A percentile compares a stretch with the other conserved stretches of the same genome.
phyloP scores from a whole-genome alignment of 2,329 filamentous ascomycete genomes.

The Epichloe elymi region DNA sequence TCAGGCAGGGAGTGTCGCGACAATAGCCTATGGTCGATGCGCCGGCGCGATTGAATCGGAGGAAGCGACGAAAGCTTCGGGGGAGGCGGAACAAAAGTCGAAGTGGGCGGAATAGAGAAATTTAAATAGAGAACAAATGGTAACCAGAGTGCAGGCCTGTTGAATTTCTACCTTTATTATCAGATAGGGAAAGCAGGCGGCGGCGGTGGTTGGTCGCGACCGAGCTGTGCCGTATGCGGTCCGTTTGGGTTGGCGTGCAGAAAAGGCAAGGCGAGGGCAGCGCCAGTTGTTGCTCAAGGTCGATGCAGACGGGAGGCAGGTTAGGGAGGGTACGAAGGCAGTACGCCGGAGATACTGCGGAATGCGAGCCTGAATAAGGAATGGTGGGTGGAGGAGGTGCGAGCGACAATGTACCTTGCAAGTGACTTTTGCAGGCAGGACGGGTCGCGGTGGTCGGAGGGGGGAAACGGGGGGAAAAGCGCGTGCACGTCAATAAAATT shows the following conservation, averaged over 20 bases:
- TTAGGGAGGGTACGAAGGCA: neutral
- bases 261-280: neutral
- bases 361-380: neutral
- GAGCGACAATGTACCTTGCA: conserved; percentile 4
- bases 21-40: neutral
- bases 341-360: conserved; percentile 1
- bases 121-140: neutral
- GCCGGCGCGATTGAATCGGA: conserved; percentile 1
- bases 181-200: neutral
- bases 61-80: neutral
- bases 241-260: neutral
- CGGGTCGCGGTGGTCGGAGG: conserved; percentile 6
- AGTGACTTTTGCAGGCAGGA: conserved; percentile 11
- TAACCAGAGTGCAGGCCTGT: neutral
- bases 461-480: conserved; percentile 24
- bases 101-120: neutral
- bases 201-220: conserved; percentile 8
- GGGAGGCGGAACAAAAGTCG: neutral
- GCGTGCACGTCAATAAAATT: conserved; percentile 33
- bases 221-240: conserved; percentile 5
- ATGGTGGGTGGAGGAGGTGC: neutral
- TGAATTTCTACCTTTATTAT: neutral
- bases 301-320: neutral
- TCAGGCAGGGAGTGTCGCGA: conserved; percentile 1
- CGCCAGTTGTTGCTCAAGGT: neutral